phyloP scores from a whole-genome alignment of 139 green algal genomes.

The Chlamydomonas incerta region DNA sequence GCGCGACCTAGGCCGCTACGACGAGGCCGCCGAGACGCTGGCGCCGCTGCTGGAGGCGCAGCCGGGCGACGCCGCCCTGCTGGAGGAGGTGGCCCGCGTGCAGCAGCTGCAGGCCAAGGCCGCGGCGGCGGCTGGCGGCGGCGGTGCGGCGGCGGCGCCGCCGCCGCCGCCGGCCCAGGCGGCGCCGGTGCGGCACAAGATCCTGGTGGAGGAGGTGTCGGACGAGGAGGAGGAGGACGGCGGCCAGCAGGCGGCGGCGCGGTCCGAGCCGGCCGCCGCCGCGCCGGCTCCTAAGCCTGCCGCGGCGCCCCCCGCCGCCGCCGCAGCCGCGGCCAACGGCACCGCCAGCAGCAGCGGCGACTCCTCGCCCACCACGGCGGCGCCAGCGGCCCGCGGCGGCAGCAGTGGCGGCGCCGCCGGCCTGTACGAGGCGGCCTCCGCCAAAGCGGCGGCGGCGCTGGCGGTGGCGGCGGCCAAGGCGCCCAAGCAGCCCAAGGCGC shows the following conservation, averaged over 20 bases:
- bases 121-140: background rate
- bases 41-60: background rate
- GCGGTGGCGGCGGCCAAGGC: background rate
- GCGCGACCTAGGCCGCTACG: slow-evolving; percentile 19
- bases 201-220: slow-evolving; percentile 20
- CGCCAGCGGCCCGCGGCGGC: background rate
- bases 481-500: slow-evolving; percentile 12
- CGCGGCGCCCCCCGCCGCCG: background rate
- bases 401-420: background rate
- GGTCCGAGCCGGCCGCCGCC: background rate
- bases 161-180: background rate
- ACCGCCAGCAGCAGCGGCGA: background rate
- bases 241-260: background rate
- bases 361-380: background rate
- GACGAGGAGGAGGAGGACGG: slow-evolving; percentile 29
- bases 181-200: slow-evolving; percentile 14
- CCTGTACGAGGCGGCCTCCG: background rate
- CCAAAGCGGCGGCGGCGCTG: slow-evolving; percentile 20
- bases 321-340: background rate
- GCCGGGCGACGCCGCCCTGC: slow-evolving; percentile 8
- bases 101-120: background rate
- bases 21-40: background rate
- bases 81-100: slow-evolving; percentile 4
- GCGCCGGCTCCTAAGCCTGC: background rate
- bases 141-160: background rate